phyloP scores from a whole-genome alignment of 192 early-diverging fungal species.

The Podila clonocystis region DNA sequence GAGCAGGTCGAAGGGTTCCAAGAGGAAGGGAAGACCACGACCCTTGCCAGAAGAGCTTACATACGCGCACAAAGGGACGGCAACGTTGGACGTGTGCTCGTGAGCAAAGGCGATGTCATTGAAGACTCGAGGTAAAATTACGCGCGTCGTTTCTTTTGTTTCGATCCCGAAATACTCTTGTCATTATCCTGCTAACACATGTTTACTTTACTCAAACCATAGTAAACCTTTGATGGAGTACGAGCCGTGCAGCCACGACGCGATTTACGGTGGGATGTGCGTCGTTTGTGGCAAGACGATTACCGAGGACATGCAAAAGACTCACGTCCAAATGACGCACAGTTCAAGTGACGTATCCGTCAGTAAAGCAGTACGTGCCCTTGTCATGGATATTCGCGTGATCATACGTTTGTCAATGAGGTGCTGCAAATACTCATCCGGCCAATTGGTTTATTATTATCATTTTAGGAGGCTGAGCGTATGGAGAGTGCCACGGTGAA shows the following conservation, averaged over 20 bases:
- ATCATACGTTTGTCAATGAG: too few relatives aligned
- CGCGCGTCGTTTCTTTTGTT: not conserved
- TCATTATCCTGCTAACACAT: not conserved
- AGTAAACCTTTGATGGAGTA: conserved; percentile 28
- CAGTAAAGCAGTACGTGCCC: conserved; percentile 23
- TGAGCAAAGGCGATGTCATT: conserved; percentile 23
- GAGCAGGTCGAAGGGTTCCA: conserved; percentile 33
- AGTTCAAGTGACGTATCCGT: conserved; percentile 35
- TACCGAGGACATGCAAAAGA: conserved; percentile 1
- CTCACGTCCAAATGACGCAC: conserved; percentile 43
- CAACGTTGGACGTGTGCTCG: conserved; percentile 5
- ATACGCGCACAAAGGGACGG: conserved; percentile 40
- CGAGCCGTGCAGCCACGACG: conserved; percentile 40
- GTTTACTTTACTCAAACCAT: not conserved
- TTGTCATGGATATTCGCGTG: too few relatives aligned
- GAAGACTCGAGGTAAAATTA: conserved; percentile 12
- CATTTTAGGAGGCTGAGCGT: conserved; percentile 69
- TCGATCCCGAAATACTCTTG: not conserved
- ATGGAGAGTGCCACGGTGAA: conserved; percentile 75
- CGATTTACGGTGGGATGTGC: conserved; percentile 31
- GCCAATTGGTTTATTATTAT: too few relatives aligned
- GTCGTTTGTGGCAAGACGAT: conserved; percentile 18
- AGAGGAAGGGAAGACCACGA: conserved; percentile 17
- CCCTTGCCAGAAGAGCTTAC: conserved; percentile 21
- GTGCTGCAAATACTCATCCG: too few relatives aligned